Evolutionary conservation across 2,329 filamentous ascomycete species (phyloP), one percentile per base, ranked within the genome.

Genomic region (Sarocladiaceae sp.): DNA sequence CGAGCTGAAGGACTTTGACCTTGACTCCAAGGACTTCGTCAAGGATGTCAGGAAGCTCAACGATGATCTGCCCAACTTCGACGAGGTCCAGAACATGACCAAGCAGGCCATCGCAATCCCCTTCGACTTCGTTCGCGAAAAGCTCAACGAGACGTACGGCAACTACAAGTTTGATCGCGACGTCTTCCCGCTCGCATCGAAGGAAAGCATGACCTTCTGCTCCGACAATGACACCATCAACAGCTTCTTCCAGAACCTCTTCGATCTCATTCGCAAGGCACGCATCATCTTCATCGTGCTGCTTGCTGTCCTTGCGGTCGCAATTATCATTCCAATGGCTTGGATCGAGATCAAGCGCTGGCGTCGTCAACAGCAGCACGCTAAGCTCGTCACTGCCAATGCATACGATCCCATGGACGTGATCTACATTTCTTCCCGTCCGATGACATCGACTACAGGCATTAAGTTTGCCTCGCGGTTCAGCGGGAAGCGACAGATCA

Each of bases 131-230:
- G 82, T 97, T 61, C 89, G 88, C 60, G 72, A 76, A 56, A 73
- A 87, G 44, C 79, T 99, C 62, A 87, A 90, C 58, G 71, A 84
- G 13, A 84, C 79, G 29, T 80, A 94, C 62, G 80, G 83, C 48
- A 79, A 74, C 56, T 97, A 91, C 75, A 78, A 76, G 28, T 96
- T 97, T 65, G 83, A 97, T 64, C 78, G 84, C 15, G 80, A 82
- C 12, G 70, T 87, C 10, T 93, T 99, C 60, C 90, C 92, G 0
- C 79, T 96, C 2, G 91, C 94, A 1, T 73, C 86, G 60, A 96
- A 96, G 72, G 80, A 95, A 67, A 74, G 83, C 33, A 76, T 99
- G 51, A 86, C 80, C 1, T 97, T 99, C 72, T 99, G 94, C 74
- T 90, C 90, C 37, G 83, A 90, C 64, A 90, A 94, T 70, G 80